These are phyloP conservation scores for Diaporthe nobilis DNA, from an alignment of 2,329 filamentous ascomycete species.

Conservation along the genomic window DNA sequence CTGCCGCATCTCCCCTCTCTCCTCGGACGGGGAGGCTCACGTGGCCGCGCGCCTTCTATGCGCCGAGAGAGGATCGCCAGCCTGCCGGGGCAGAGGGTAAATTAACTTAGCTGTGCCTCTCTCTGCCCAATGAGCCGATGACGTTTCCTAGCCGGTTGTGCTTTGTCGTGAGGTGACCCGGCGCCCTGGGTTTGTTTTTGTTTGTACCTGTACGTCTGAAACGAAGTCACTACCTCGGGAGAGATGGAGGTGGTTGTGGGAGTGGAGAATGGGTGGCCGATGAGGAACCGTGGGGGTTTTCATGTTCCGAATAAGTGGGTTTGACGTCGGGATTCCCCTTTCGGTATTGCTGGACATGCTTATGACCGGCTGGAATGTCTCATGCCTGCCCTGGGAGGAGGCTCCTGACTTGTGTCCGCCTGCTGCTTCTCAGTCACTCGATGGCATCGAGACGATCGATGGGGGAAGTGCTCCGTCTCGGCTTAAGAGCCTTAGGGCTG, in stretches of 20 bases:
- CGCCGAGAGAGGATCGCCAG: neutral
- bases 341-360: neutral
- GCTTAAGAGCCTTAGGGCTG: neutral
- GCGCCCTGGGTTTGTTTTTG: neutral
- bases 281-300: slow-evolving; percentile 25
- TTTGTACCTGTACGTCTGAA: neutral
- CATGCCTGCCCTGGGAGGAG: neutral
- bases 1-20: neutral
- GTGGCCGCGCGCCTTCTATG: slow-evolving; percentile 17
- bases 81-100: neutral
- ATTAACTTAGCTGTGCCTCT: no score
- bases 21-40: neutral
- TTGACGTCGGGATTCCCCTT: neutral
- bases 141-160: neutral
- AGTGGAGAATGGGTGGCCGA: neutral
- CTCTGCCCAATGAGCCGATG: neutral
- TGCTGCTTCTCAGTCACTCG: neutral
- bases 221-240: neutral
- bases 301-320: neutral
- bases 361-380: slow-evolving; percentile 8
- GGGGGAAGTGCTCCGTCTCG: neutral
- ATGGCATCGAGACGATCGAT: neutral
- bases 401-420: neutral
- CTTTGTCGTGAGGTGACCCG: neutral
- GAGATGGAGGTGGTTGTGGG: neutral